phyloP scores from a whole-genome alignment of 2,329 filamentous ascomycete species.

The Alternaria gaisen region DNA sequence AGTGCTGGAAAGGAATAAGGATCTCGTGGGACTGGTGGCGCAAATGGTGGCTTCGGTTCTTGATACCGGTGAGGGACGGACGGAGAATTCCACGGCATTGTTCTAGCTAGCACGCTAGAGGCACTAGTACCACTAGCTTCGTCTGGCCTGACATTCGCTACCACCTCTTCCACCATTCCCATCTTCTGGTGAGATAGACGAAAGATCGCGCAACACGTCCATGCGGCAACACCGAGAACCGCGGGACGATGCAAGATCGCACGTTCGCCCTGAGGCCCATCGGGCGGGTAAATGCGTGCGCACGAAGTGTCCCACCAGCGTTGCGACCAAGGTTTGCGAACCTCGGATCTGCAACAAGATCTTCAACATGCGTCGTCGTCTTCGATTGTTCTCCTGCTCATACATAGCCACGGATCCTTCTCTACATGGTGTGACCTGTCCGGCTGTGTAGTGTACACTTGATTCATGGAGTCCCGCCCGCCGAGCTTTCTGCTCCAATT shows the following conservation, averaged over 20 bases:
- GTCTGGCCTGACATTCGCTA: conserved; percentile 3
- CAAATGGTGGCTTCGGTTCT: conserved; percentile 5
- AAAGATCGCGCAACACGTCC: conserved; percentile 1
- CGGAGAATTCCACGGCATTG: neutral
- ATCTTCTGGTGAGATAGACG: conserved; percentile 1
- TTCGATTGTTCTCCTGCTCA: neutral
- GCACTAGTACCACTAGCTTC: conserved; percentile 1
- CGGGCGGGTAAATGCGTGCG: neutral
- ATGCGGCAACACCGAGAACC: conserved; percentile 1
- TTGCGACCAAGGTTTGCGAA: conserved; percentile 2
- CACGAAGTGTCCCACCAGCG: conserved; percentile 10
- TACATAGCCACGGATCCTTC: neutral
- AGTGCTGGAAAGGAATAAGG: neutral
- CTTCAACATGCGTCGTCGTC: neutral
- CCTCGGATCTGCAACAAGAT: conserved; percentile 3
- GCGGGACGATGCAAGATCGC: conserved; percentile 3
- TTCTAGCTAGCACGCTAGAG: conserved; percentile 4
- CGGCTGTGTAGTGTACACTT: neutral
- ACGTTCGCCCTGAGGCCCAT: conserved; percentile 2
- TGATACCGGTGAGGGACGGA: neutral
- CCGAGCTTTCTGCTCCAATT: conserved; percentile 6
- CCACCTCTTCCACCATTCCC: conserved; percentile 1
- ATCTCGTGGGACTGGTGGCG: neutral
- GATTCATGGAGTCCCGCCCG: conserved; percentile 8
- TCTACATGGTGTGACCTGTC: conserved; percentile 12